These are phyloP conservation scores for Oxyria digyna DNA, from an alignment of 148 eudicot species.

Conservation along the genomic window DNA sequence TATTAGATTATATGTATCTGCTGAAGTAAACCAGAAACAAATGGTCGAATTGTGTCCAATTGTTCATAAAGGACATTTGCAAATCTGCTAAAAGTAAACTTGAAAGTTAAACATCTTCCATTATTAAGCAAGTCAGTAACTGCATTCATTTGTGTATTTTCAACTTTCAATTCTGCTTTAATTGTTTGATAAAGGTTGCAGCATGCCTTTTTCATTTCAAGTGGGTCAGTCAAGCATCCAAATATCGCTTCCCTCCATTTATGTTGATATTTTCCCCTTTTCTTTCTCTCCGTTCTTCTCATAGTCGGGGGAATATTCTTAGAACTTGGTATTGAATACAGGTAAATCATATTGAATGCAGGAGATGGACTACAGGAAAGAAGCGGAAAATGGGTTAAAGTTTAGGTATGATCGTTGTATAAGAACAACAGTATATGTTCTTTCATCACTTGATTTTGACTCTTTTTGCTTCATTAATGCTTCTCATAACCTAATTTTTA, in stretches of 20 bases:
- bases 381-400: conserved; percentile 77
- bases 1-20: neutral
- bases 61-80: neutral
- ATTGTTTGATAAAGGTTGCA: neutral
- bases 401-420: conserved; percentile 43
- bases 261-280: neutral
- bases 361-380: conserved; percentile 97
- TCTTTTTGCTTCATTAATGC: neutral
- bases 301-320: conserved; percentile 32
- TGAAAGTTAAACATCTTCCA: neutral
- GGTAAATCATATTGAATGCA: conserved; percentile 99
- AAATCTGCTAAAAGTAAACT: neutral
- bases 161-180: neutral
- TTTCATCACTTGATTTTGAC: neutral
- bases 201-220: neutral
- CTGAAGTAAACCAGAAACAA: neutral
- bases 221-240: neutral
- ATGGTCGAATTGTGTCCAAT: neutral
- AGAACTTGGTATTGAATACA: conserved; percentile 96
- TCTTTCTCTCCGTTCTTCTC: conserved; percentile 4
- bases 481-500: neutral
- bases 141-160: neutral
- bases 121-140: neutral
- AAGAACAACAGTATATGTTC: neutral
- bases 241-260: neutral